Base-by-base conservation (phyloP, 208 protist genomes). In the Crithidia sp. region DNA sequence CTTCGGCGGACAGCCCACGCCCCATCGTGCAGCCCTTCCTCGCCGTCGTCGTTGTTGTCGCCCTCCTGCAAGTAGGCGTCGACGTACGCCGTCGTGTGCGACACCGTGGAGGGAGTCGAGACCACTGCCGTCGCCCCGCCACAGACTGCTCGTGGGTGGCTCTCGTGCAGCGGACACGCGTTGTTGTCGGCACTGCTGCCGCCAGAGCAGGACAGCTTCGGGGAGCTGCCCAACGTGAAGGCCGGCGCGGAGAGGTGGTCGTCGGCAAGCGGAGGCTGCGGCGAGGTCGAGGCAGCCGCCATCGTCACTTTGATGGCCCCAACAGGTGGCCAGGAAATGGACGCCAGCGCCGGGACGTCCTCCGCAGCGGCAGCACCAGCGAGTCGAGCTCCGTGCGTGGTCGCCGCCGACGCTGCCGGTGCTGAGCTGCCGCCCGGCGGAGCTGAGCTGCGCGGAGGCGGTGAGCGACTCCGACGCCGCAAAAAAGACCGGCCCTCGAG, bases 21-120 rank as follows among this genome's bases (percentile, higher is more conserved):
- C 28, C 28, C 39, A 4, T 45, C 57, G 7, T 45, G 37, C 50
- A 28, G 17, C 19, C 1, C 54, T 6, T 28, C 14, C 5, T 13
- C 54, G 54, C 13, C 54, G 16, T 28, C 28, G 6, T 13, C 54
- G 19, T 59, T 39, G 28, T 39, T 36, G 13, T 62, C 39, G 57
- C 39, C 57, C 10, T 62, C 14, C 7, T 9, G 13, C 7, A 62
- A 45, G 57, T 45, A 19, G 12, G 57, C 39, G 16, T 62, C 57
- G 5, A 45, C 16, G 57, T 62, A 62, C 39, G 39, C 57, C 57
- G 57, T 39, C 57, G 57, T 47, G 57, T 62, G 57, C 39, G 57
- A 47, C 39, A 45, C 57, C 39, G 7, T 14, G 12, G 57, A 62
- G 3, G 57, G 57, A 16, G 57, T 5, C 13, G 57, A 62, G 39